Evolutionary conservation across 1,139 yeast species (phyloP), one percentile per base, ranked within the genome.

Genomic region (Candida smagusa): DNA sequence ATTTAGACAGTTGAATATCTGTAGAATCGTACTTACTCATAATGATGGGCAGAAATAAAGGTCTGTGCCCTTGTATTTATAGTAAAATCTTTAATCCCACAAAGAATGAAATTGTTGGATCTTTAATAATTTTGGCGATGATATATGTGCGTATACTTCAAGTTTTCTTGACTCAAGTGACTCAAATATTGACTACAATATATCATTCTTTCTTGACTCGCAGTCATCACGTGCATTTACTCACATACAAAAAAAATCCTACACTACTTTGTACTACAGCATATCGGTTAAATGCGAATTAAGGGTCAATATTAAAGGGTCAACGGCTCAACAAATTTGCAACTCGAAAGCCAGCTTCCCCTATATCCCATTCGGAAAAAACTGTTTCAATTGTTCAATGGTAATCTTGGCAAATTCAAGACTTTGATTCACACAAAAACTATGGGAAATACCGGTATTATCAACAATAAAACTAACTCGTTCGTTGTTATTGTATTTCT

Each of bases 351-450:
- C 12, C 11, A 8, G 4, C 29, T 30, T 3, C 12, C 2, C 6
- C 25, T 28, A 38, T 7, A 38, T 27, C 3, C 37, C 37, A 8
- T 34, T 21, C 4, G 44, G 41, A 19, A 37, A 40, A 16, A 44
- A 28, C 31, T 24, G 22, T 8, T 22, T 28, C 19, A 45, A 30
- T n/a, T 56, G 58, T 9, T 40, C 45, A 7, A 50, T 41, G 2
- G 81, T 74, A 9, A 74, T 60, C 5, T 58, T 50, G 6, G 81
- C 75, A 53, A 78, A 76, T 52, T 68, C 70, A 27, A 64, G 66
- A 48, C 76, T 75, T 46, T 77, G 79, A 37, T 68, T 62, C 6
- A 79, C 73, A 50, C 84, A 79, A 50, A 79, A 79, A 40, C 80
- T 71, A 50, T 79, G 86, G 7, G 67, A 59, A 24, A 78, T 74